phyloP scores from a whole-genome alignment of 2,329 filamentous ascomycete genomes.

The Fragosphaeria purpurea region DNA sequence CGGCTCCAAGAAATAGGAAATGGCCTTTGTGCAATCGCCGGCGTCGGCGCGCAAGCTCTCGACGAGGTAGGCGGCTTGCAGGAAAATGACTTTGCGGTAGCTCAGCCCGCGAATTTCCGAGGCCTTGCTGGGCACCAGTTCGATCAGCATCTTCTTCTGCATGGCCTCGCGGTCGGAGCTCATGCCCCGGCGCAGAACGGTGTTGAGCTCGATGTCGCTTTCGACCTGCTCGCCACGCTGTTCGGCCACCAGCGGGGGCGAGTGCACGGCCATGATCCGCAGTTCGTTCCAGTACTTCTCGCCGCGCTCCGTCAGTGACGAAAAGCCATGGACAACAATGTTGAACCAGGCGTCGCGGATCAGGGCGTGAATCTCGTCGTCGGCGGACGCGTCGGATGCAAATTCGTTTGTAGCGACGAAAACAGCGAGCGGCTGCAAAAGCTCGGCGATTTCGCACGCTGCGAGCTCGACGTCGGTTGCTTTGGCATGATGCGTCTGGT shows the following conservation, averaged over 20 bases:
- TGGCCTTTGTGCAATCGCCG: conserved; percentile 80
- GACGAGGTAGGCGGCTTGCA: conserved; percentile 82
- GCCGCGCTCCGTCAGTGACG: conserved; percentile 60
- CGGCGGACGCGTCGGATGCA: conserved; percentile 35
- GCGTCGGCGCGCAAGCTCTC: conserved; percentile 78
- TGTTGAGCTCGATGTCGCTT: conserved; percentile 94
- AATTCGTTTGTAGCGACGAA: conserved; percentile 62
- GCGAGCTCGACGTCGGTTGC: conserved; percentile 74
- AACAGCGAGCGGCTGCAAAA: conserved; percentile 78
- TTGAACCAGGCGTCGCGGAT: conserved; percentile 97
- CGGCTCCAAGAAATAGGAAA: conserved; percentile 92
- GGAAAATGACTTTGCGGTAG: conserved; percentile 84
- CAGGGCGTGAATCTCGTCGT: conserved; percentile 62
- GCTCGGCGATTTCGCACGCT: conserved; percentile 75
- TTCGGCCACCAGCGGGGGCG: conserved; percentile 76
- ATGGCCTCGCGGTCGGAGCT: conserved; percentile 65
- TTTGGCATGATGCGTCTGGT: conserved; percentile 61
- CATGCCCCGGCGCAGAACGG: conserved; percentile 78
- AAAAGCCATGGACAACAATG: conserved; percentile 87
- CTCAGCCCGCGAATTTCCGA: conserved; percentile 71
- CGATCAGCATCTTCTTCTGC: conserved; percentile 69
- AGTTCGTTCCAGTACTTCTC: conserved; percentile 68
- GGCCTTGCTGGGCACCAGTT: conserved; percentile 65
- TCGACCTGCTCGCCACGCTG: conserved; percentile 83
- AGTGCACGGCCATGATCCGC: conserved; percentile 75